A percentile compares a stretch with the other conserved stretches of the same genome.
These are phyloP conservation scores for Malassezia arunalokei DNA, from an alignment of 1,284 basidiomycete species.

Conservation along the genomic window DNA sequence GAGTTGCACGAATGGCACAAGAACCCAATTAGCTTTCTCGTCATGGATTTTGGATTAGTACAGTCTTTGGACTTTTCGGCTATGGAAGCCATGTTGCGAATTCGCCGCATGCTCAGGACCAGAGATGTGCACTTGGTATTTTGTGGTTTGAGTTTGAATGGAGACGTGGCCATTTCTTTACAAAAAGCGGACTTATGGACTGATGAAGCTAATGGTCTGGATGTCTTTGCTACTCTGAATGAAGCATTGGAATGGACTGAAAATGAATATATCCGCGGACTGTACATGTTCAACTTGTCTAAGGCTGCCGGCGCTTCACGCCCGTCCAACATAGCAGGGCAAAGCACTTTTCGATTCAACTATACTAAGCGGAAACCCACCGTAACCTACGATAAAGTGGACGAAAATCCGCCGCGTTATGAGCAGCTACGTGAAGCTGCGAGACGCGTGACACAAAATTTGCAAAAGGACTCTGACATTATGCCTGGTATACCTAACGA, in stretches of 20 bases:
- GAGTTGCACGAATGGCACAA: constrained; percentile 62
- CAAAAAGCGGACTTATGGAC: constrained; percentile 59
- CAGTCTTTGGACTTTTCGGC: constrained; percentile 86
- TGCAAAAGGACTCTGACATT: constrained; percentile 14
- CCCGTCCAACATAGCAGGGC: constrained; percentile 45
- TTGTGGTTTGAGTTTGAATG: constrained; percentile 57
- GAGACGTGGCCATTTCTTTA: constrained; percentile 35
- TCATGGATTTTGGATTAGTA: constrained; percentile 58
- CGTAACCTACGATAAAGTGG: constrained; percentile 52
- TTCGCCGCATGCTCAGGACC: constrained; percentile 67
- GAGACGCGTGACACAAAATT: constrained; percentile 20
- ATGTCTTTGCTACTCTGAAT: constrained; percentile 70
- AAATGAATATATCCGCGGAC: constrained; percentile 32
- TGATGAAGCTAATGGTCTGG: constrained; percentile 45
- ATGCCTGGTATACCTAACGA: too few relatives aligned
- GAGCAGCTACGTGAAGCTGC: constrained; percentile 67
- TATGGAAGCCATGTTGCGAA: constrained; percentile 83
- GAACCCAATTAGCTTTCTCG: constrained; percentile 67
- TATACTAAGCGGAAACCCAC: constrained; percentile 32
- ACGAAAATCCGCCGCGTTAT: constrained; percentile 62
- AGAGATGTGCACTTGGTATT: constrained; percentile 74
- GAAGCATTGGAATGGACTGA: constrained; percentile 79
- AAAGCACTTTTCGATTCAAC: constrained; percentile 48
- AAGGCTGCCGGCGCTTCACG: constrained; percentile 40
- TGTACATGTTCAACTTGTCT: constrained; percentile 45